Conservation (phyloP, 495 filamentous ascomycete species). For the Podospora appendiculata region DNA sequence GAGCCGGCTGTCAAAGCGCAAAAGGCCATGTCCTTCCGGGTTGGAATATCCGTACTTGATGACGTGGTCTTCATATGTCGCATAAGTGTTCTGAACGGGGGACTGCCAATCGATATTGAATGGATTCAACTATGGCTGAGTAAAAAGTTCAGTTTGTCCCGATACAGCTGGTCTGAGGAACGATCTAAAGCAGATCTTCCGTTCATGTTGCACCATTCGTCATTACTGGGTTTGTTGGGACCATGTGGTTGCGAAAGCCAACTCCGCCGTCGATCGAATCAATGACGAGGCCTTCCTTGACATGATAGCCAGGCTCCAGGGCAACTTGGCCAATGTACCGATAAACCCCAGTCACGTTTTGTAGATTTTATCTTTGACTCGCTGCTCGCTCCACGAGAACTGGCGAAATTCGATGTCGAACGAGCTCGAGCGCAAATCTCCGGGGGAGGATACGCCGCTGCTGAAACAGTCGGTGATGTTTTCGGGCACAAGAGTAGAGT, state of each 20-base stretch:
- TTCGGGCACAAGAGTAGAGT: not conserved
- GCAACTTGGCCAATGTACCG: not conserved
- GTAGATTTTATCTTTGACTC: not conserved
- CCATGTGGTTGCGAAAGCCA: not conserved
- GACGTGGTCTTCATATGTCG: no score
- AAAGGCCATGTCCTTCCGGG: no score
- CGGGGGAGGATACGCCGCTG: not conserved
- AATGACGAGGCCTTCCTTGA: not conserved
- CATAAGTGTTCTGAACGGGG: no score
- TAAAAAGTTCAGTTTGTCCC: not conserved
- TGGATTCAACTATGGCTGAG: no score
- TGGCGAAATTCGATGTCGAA: slow-evolving; percentile 1
- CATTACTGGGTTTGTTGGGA: not conserved
- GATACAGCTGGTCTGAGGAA: not conserved
- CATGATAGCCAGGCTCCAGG: not conserved
- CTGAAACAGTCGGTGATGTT: slow-evolving; percentile 1
- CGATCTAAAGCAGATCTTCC: not conserved
- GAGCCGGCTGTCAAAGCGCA: no score
- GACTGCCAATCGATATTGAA: no score
- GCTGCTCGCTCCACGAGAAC: not conserved
- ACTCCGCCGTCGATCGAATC: not conserved
- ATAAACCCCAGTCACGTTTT: not conserved
- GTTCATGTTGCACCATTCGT: not conserved
- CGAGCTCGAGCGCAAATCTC: not conserved
- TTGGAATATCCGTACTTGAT: no score